Conservation (phyloP, 2,329 filamentous ascomycete species). For the Alternaria arbusti region DNA sequence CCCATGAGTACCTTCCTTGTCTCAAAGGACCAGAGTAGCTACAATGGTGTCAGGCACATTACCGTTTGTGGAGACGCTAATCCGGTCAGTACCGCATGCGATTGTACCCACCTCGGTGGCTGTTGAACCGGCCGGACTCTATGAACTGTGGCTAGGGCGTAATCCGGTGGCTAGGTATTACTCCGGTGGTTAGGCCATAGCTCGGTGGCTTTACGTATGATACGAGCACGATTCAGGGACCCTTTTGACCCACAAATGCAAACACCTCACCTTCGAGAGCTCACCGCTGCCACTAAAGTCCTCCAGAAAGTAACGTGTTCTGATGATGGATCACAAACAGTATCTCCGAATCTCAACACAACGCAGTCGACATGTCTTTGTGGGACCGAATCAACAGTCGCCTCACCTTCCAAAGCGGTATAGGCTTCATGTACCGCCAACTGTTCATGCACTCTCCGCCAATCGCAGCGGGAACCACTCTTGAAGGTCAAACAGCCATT, state of each 20-base stretch:
- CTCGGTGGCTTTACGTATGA: background rate
- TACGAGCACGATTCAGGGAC: background rate
- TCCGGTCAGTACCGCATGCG: background rate
- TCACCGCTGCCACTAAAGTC: background rate
- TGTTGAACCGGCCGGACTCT: background rate
- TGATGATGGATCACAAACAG: background rate
- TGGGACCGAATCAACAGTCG: constrained; percentile 6
- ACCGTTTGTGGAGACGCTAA: background rate
- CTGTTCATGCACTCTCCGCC: constrained; percentile 3
- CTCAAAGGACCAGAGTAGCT: background rate
- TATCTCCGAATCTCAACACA: background rate
- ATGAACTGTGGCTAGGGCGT: background rate
- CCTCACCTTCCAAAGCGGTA: constrained; percentile 8
- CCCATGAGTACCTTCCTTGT: background rate
- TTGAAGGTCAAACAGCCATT: constrained; percentile 47
- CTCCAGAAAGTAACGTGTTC: background rate
- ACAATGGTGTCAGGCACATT: background rate
- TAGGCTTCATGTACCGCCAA: constrained; percentile 11
- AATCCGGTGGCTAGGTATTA: background rate
- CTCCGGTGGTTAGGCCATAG: background rate
- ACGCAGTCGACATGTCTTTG: background rate
- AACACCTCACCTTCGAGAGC: background rate
- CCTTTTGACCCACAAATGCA: background rate
- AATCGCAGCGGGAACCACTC: background rate
- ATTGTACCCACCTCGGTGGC: background rate